Base-by-base conservation (phyloP, 2,329 filamentous ascomycete genomes). In the Teratosphaeria epicoccoides region DNA sequence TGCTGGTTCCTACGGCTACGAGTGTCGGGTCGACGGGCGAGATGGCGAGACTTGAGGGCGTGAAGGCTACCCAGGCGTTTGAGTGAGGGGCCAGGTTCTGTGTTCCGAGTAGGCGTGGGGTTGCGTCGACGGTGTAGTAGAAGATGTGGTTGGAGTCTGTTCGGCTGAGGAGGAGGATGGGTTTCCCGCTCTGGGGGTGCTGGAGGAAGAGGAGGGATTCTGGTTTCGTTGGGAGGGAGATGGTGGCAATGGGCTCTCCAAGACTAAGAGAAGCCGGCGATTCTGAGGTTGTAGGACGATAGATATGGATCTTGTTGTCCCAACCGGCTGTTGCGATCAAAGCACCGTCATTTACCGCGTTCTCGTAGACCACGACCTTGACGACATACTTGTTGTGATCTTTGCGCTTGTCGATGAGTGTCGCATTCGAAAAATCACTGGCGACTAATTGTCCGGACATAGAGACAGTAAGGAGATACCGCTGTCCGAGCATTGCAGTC, bases 41-140 rank as follows among this genome's bases (percentile, higher is more conserved):
- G 1, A 79, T 61, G 7, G 78, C 74, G 20, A 84, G 68, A 44
- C 75, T 75, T 6, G 78, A 76, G 0, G 81, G 80, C 0, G 79
- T 81, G 61, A 83, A 84, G 1, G 78, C 73, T 12, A 81, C 67
- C 81, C 81, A 84, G n/a, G 80, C 73, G 60, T 79, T 82, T 2
- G 79, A 81, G 59, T 80, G 75, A 1, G 80, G 80, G 7, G 80
- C 78, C 2, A 83, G 71, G 56, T 82, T 82, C 57, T 83, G 80
- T 52, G 71, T 73, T 23, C 79, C 79, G 3, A 80, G 66, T 7
- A 78, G 67, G 24, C 61, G 59, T 47, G 73, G 66, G 49, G 67
- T 59, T 50, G 53, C 55, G 24, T 63, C 59, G 33, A 61, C 60
- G 2, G 65, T 61, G 60, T 82, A 81, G 64, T 78, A 83, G 57